Conservation (phyloP, 2,329 filamentous ascomycete genomes). For the Metarhizium rileyi region DNA sequence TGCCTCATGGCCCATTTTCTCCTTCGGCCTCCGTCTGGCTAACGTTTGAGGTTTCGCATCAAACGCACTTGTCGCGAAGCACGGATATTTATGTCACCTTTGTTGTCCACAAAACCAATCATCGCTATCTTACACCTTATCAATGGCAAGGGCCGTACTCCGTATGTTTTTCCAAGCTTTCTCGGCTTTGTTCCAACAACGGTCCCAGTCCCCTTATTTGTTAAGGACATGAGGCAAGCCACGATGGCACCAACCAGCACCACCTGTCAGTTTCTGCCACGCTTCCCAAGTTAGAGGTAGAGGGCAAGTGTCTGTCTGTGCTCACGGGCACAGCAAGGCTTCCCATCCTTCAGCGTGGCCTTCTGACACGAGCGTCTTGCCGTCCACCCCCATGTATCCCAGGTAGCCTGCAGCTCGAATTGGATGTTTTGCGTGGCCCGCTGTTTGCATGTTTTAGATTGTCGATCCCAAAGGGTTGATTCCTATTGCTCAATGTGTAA, state of each 20-base stretch:
- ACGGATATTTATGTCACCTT: background rate
- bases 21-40: slow-evolving; percentile 14
- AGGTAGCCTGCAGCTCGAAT: background rate
- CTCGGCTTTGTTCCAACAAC: background rate
- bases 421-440: background rate
- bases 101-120: background rate
- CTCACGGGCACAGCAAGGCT: background rate
- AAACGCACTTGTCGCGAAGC: slow-evolving; percentile 20
- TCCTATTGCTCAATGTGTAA: background rate
- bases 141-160: background rate
- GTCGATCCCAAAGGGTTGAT: background rate
- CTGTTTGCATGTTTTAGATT: background rate
- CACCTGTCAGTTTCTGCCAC: background rate
- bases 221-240: background rate
- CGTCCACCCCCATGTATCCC: background rate
- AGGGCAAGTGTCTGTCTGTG: background rate
- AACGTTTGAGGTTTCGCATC: slow-evolving; percentile 38
- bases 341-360: background rate
- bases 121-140: background rate
- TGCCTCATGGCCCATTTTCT: background rate
- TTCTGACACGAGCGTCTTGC: background rate
- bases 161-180: background rate
- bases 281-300: too few species aligned
- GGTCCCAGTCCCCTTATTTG: too few species aligned
- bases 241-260: background rate